These are phyloP conservation scores for Verruconis gallopava DNA, from an alignment of 2,329 filamentous ascomycete species.

Conservation along the genomic window DNA sequence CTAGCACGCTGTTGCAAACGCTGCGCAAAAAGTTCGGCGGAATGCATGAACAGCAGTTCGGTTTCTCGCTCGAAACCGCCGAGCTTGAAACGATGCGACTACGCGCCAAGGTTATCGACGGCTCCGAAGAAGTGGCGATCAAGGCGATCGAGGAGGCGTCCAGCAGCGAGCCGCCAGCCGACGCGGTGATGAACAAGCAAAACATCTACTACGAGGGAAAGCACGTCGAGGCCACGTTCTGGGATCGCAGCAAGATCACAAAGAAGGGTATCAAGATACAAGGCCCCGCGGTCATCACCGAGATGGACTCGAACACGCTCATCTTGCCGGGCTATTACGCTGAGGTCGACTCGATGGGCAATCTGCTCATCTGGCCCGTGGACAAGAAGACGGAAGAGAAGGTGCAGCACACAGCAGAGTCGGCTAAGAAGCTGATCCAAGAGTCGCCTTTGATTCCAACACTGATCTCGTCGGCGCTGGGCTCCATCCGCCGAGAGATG, in stretches of 20 bases:
- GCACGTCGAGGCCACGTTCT: slow-evolving; percentile 29
- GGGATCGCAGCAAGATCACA: slow-evolving; percentile 30
- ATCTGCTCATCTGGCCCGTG: slow-evolving; percentile 34
- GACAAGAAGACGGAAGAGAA: slow-evolving; percentile 19
- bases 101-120: slow-evolving; percentile 31
- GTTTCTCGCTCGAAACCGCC: slow-evolving; percentile 29
- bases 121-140: slow-evolving; percentile 29
- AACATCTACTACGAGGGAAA: slow-evolving; percentile 29
- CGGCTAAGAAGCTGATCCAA: slow-evolving; percentile 24
- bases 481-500: slow-evolving; percentile 37
- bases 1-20: slow-evolving; percentile 18
- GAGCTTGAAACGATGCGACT: slow-evolving; percentile 38
- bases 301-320: slow-evolving; percentile 40
- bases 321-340: slow-evolving; percentile 35
- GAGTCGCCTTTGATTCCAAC: slow-evolving; percentile 32
- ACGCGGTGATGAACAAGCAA: slow-evolving; percentile 27
- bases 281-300: slow-evolving; percentile 35
- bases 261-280: slow-evolving; percentile 28
- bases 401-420: slow-evolving; percentile 23
- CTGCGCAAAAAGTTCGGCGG: slow-evolving; percentile 29
- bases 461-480: slow-evolving; percentile 31
- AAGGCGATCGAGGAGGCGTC: slow-evolving; percentile 19
- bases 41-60: slow-evolving; percentile 34
- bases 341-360: slow-evolving; percentile 35
- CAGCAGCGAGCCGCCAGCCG: slow-evolving; percentile 19